Evolutionary conservation across 768 basidiomycete genomes (phyloP).

Genomic region (Tulasnella sp.): DNA sequence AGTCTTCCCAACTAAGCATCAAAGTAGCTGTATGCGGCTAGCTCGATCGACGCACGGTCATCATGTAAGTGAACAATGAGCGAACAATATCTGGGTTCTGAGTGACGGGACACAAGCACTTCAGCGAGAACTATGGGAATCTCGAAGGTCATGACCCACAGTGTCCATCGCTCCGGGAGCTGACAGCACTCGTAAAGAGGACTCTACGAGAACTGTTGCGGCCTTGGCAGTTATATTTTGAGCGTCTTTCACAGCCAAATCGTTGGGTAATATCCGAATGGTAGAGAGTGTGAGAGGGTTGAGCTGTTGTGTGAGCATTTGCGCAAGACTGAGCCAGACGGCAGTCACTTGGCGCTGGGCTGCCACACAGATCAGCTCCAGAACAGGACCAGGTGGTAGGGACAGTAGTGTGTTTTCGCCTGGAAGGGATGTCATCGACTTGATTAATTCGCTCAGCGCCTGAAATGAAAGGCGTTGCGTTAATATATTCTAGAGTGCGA

Average conservation of each 20-base stretch:
- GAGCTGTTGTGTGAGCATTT: conserved; percentile 71
- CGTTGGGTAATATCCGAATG: conserved; percentile 42
- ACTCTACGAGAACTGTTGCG: conserved; percentile 48
- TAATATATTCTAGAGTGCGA: not conserved
- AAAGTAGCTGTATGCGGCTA: not conserved
- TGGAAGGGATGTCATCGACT: conserved; percentile 74
- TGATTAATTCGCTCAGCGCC: conserved; percentile 76
- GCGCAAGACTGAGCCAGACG: conserved; percentile 75
- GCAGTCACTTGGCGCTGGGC: conserved; percentile 62
- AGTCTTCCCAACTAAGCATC: not conserved
- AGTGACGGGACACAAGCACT: not conserved
- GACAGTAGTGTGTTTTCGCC: conserved; percentile 69
- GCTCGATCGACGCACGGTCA: conserved; percentile 41
- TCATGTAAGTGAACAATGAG: conserved; percentile 76
- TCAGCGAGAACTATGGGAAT: not conserved
- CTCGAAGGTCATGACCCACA: conserved; percentile 34
- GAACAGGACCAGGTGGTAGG: conserved; percentile 66
- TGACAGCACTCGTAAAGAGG: conserved; percentile 43
- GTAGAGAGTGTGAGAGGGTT: conserved; percentile 51
- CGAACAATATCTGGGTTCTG: conserved; percentile 91
- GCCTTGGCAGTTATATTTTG: conserved; percentile 44
- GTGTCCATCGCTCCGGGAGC: conserved; percentile 56
- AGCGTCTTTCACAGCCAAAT: conserved; percentile 32
- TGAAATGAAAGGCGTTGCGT: conserved; percentile 24
- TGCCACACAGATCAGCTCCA: conserved; percentile 68